Conservation (phyloP, 1,284 basidiomycete species). For the Vanrija sp. region DNA sequence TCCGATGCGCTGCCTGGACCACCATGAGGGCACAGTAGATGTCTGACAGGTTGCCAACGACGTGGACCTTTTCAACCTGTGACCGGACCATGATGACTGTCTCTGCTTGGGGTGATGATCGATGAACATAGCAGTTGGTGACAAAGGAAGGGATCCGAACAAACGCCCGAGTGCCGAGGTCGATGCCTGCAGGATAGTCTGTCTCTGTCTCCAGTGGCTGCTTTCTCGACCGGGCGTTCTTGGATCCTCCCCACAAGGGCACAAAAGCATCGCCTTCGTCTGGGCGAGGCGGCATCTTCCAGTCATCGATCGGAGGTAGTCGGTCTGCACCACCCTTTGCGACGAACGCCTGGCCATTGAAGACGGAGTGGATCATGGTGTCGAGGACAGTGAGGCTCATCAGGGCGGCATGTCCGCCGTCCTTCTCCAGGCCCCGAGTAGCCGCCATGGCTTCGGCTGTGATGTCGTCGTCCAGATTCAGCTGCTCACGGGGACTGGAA, state of each 20-base stretch:
- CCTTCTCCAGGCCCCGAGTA: constrained; percentile 48
- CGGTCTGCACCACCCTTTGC: constrained; percentile 22
- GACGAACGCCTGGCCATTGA: constrained; percentile 36
- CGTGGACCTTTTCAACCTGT: no score
- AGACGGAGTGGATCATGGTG: constrained; percentile 37
- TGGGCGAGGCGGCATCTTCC: constrained; percentile 2
- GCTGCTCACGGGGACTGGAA: constrained; percentile 48
- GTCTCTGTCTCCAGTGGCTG: no score
- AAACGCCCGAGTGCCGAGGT: no score
- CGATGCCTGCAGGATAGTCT: no score
- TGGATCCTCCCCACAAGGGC: background rate
- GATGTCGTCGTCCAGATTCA: constrained; percentile 60
- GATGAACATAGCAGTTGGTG: no score
- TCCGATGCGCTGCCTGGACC: no score
- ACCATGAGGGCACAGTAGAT: background rate
- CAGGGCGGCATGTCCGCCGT: constrained; percentile 42
- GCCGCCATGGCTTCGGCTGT: constrained; percentile 57
- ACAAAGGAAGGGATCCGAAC: no score
- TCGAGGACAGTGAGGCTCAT: constrained; percentile 31
- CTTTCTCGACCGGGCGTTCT: background rate
- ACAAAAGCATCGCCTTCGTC: constrained; percentile 7
- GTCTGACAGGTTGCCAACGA: background rate
- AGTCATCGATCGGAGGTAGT: constrained; percentile 1
- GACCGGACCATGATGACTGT: no score
- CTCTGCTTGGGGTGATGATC: no score